Evolutionary conservation across 2,329 filamentous ascomycete species (phyloP), one percentile per base, ranked within the genome.

Genomic region (Incumbomyces delicatus): DNA sequence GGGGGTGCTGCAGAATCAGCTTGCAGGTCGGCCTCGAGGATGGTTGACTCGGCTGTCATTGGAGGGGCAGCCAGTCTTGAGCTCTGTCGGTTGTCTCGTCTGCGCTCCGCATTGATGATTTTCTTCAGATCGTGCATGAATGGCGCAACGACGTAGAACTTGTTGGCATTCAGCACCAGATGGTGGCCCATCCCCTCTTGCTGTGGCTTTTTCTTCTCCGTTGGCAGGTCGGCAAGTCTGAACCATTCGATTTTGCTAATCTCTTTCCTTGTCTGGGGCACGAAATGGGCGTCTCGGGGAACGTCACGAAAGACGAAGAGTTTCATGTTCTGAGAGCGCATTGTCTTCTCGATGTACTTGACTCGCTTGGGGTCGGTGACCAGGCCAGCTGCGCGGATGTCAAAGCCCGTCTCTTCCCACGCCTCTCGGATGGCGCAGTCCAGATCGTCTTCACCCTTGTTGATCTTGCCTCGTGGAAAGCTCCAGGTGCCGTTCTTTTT

Each of bases 161-260:
- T 95, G 63, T 86, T 88, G 34, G 81, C 80, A 56, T 83, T 86
- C 2, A 73, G 66, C 11, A 78, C 66, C 27, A 68, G 66, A 11
- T 76, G 73, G 31, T 75, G 50, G 22, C 70, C 70, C 30, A 63
- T 64, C 12, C 65, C 68, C 42, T 82, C 75, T 38, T 78, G 74
- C n/a, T 80, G 74, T 60, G 83, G 88, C 55, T 74, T 80, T 22
- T 38, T 45, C 63, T 84, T 85, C 46, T 81, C 80, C 0, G 85
- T 87, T 1, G 92, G 90, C 20, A 98, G 75, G 50, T 95, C 88
- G 0, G 84, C 85, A 34, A 98, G 71, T 57, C 81, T 87, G 68
- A 94, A 95, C 92, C 92, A 98, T 61, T 87, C 74, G 50, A 98
- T 95, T 66, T 87, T 94, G 66, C 90, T 94, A 61, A 98, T 98